Base-by-base conservation (phyloP, 1,284 basidiomycete species). In the Porodaedalea pini region DNA sequence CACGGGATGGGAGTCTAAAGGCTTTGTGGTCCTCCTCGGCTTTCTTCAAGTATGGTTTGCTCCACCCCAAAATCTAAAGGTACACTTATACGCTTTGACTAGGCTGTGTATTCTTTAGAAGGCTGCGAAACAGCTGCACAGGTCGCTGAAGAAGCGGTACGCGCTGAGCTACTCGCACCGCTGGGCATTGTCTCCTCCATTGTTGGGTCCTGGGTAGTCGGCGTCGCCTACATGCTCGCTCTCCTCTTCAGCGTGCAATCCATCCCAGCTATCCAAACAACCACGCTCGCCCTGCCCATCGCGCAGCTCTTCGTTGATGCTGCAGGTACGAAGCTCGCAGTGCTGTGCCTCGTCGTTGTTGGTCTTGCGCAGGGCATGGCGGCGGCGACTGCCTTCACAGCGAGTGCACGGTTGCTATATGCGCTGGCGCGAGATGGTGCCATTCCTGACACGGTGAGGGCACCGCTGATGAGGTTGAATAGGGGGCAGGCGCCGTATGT, bases 51-150 rank as follows among this genome's bases (percentile, higher is more conserved):
- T 74, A 58, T 1, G 64, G 19, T 2, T 13, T 21, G 19, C 40
- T 36, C 29, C 19, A 27, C 45, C 31, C 36, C 4, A 51, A 31
- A 23, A 21, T 7, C 17, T 7, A 21, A 23, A 23, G n/a, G n/a
- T 4, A 44, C 2, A 0, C 25, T 7, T 27, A 31, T 25, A 11
- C 45, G 10, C 11, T 47, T 47, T 11, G 3, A 34, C 0, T 51
- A 80, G 75, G 81, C 81, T 2, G 81, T 84, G 4, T 84, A 83
- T 63, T 82, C 82, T 0, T 73, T 83, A 23, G 82, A 82, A 69
- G 82, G 82, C 17, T 83, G 82, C 65, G 82, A 83, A 66, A 83
- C 82, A 4, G 81, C 81, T 36, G 82, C 81, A 23, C 82, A 83
- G 67, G 76, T 83, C 5, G 81, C 82, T 3, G 82, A 83, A 67